A percentile compares a stretch with the other conserved stretches of the same genome.
Evolutionary conservation across 2,329 filamentous ascomycete genomes (phyloP).

Genomic region (Aspergillus sojae): DNA sequence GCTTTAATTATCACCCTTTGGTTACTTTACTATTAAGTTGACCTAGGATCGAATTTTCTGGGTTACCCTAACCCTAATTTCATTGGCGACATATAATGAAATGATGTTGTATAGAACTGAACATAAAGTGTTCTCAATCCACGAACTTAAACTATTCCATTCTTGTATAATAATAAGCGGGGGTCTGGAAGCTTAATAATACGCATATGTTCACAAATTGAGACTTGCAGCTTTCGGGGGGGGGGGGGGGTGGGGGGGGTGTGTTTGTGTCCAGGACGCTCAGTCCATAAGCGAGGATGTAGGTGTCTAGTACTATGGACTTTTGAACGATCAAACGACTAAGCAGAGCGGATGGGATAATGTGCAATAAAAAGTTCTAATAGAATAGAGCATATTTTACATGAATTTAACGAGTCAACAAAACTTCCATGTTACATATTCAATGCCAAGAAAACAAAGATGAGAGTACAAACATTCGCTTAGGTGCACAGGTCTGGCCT

Average conservation of each 20-base stretch:
- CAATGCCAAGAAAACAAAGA: constrained; percentile 8
- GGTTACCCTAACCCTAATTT: not conserved
- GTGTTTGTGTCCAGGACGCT: not conserved
- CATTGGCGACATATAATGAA: not conserved
- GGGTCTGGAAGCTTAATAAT: not conserved
- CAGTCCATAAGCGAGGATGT: not conserved
- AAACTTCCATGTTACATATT: constrained; percentile 19
- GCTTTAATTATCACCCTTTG: not conserved
- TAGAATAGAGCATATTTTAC: constrained; percentile 24
- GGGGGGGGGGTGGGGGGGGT: not conserved
- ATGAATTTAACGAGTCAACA: constrained; percentile 16
- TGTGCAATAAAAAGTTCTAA: constrained; percentile 15
- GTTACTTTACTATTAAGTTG: not conserved
- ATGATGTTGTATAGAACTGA: constrained; percentile 9
- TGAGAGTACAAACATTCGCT: not conserved
- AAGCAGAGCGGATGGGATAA: not conserved
- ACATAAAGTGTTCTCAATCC: constrained; percentile 9
- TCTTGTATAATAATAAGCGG: not conserved
- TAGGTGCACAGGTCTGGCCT: not conserved
- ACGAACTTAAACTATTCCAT: not conserved
- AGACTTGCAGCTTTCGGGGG: not conserved
- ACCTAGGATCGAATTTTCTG: not conserved
- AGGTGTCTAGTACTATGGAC: not conserved
- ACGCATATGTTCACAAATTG: not conserved
- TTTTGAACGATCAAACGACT: not conserved